Evolutionary conservation across 2,329 filamentous ascomycete species (phyloP).

Genomic region (Thermomyces lanuginosus): DNA sequence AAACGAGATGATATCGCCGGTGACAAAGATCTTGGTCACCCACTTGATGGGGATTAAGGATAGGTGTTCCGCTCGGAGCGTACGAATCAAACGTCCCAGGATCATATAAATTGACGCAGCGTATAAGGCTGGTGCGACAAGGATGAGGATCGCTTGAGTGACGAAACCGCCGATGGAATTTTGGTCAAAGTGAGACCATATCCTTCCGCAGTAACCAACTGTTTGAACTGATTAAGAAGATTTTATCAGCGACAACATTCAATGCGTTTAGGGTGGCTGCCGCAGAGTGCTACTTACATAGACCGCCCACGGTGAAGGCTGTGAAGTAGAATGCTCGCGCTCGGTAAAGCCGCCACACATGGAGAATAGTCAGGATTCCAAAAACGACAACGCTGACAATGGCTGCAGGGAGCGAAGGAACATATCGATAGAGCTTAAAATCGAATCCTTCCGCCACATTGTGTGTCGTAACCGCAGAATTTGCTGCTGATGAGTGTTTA

Average conservation of each 20-base stretch:
- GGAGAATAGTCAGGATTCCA: constrained; percentile 22
- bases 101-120: constrained; percentile 21
- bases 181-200: no score
- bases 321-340: constrained; percentile 34
- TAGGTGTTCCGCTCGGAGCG: constrained; percentile 13
- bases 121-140: constrained; percentile 22
- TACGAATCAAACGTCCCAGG: constrained; percentile 17
- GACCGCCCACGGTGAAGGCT: constrained; percentile 21
- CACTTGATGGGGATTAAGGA: constrained; percentile 12
- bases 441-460: no score
- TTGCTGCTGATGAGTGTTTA: no score
- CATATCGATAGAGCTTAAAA: constrained; percentile 26
- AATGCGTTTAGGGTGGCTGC: no score
- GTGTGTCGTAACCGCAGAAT: no score
- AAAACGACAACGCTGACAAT: constrained; percentile 34
- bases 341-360: constrained; percentile 27
- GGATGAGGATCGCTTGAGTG: constrained; percentile 14
- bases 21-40: constrained; percentile 20
- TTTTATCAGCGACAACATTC: no score
- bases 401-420: constrained; percentile 30
- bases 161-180: no score
- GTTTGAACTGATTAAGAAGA: no score
- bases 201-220: no score
- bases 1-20: constrained; percentile 18
- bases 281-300: constrained; percentile 26